Base-by-base conservation (phyloP, 2,329 filamentous ascomycete genomes). In the Thielaviopsis musarum region DNA sequence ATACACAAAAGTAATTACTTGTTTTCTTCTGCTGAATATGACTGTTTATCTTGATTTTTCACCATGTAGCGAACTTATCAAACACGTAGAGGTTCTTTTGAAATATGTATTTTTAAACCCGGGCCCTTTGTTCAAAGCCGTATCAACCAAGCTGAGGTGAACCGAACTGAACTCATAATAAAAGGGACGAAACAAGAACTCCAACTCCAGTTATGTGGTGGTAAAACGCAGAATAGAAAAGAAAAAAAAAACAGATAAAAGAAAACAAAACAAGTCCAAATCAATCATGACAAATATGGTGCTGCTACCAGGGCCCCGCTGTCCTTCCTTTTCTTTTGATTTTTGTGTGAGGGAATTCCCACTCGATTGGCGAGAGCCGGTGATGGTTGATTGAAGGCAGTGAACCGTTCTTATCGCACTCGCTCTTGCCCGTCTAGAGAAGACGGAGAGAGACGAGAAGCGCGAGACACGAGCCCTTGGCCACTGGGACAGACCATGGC, bases 151-250 rank as follows among this genome's bases (percentile, higher is more conserved):
- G 57, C 45, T 49, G 45, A 56, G 57, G 15, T 21, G 45, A 49
- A 17, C 13, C 17, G 38, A 45, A 45, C 17, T 45, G 38, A 45
- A 45, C 38, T 21, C 15, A 49, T 49, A 21, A 45, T 54, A 59
- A 54, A 54, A 30, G 26, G 24, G 57, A 54, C 30, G 52, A 58
- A 57, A 62, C 48, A 59, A 52, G 41, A 62, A 62, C 60, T 62
- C 57, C 60, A 59, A 62, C 60, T 62, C 60, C 60, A 30, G 56
- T 58, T 56, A 59, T 62, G 55, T 58, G 52, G 41, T 38, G 38
- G 52, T 55, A 17, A n/a, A 19, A 26, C 9, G 51, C 49, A 57
- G 52, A 48, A 49, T 22, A 54, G 48, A 9, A 55, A 58, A 48
- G 19, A 60, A 60, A 57, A 45, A 60, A 57, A 45, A 38, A 48